Conservation (phyloP, 805 yeast genomes). For the Ogataea pignaliae region DNA sequence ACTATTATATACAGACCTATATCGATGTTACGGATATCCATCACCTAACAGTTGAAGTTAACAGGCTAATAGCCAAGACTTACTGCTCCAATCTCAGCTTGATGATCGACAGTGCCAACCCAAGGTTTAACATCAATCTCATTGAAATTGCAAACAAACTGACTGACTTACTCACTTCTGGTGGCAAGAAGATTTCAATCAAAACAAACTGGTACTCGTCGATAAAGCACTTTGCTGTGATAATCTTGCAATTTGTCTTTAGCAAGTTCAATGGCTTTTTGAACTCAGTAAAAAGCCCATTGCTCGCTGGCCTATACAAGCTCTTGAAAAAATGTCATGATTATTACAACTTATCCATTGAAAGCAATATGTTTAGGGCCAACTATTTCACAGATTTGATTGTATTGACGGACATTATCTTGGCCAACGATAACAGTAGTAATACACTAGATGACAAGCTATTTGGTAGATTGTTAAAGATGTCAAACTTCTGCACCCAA, state of each 20-base stretch:
- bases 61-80: slow-evolving; percentile 22
- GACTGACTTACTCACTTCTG: slow-evolving; percentile 15
- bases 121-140: slow-evolving; percentile 28
- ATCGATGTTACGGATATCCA: slow-evolving; percentile 18
- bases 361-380: slow-evolving; percentile 27
- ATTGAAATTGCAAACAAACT: slow-evolving; percentile 26
- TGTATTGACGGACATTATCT: slow-evolving; percentile 25
- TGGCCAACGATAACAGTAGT: slow-evolving; percentile 25
- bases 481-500: slow-evolving; percentile 22
- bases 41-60: slow-evolving; percentile 22
- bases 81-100: slow-evolving; percentile 18
- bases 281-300: slow-evolving; percentile 25
- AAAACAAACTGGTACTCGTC: slow-evolving; percentile 30
- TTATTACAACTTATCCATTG: slow-evolving; percentile 29
- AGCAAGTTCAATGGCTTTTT: slow-evolving; percentile 32
- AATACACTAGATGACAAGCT: slow-evolving; percentile 28
- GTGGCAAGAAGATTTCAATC: slow-evolving; percentile 27
- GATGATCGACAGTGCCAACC: slow-evolving; percentile 29
- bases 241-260: slow-evolving; percentile 26
- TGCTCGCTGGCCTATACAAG: slow-evolving; percentile 28
- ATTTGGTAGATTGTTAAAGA: slow-evolving; percentile 26
- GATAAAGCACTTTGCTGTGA: slow-evolving; percentile 27
- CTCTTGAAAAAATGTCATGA: slow-evolving; percentile 31
- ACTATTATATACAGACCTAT: slow-evolving; percentile 16
- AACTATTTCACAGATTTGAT: slow-evolving; percentile 30